A percentile compares a stretch with the other conserved stretches of the same genome.
Conservation (phyloP, 208 protist species). For the Trypanosoma melophagium region DNA sequence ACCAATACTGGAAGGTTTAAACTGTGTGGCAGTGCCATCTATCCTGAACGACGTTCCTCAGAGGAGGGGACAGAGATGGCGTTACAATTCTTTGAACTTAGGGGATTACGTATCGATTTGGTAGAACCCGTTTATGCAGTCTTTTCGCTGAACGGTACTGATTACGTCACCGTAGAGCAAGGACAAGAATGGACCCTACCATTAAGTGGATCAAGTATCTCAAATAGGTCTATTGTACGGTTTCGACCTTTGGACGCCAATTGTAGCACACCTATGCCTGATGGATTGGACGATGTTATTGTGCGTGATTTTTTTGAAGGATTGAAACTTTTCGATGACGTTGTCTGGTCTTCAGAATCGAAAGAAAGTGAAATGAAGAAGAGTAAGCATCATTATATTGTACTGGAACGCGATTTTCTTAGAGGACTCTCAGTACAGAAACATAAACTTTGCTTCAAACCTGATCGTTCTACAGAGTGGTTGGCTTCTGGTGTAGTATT, state of each 20-base stretch:
- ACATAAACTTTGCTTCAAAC: slow-evolving; percentile 68
- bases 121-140: slow-evolving; percentile 54
- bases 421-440: slow-evolving; percentile 37
- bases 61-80: slow-evolving; percentile 47
- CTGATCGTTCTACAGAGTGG: slow-evolving; percentile 53
- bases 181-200: slow-evolving; percentile 69
- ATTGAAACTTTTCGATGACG: slow-evolving; percentile 37
- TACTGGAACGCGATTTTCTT: slow-evolving; percentile 51
- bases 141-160: slow-evolving; percentile 62
- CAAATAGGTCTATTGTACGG: slow-evolving; percentile 51
- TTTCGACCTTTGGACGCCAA: slow-evolving; percentile 33
- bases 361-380: neutral
- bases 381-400: slow-evolving; percentile 29
- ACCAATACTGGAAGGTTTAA: slow-evolving; percentile 47
- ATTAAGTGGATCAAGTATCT: slow-evolving; percentile 55
- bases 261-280: slow-evolving; percentile 48
- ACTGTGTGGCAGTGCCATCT: slow-evolving; percentile 60
- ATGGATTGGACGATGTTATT: slow-evolving; percentile 20
- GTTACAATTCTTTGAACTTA: slow-evolving; percentile 62
- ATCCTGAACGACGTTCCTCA: slow-evolving; percentile 33
- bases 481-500: slow-evolving; percentile 44
- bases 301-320: slow-evolving; percentile 42
- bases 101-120: slow-evolving; percentile 41
- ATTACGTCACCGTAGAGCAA: slow-evolving; percentile 60
- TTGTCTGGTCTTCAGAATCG: neutral